Conservation (phyloP, 352 stramenopile genomes). For the Blastocystis sp. region DNA sequence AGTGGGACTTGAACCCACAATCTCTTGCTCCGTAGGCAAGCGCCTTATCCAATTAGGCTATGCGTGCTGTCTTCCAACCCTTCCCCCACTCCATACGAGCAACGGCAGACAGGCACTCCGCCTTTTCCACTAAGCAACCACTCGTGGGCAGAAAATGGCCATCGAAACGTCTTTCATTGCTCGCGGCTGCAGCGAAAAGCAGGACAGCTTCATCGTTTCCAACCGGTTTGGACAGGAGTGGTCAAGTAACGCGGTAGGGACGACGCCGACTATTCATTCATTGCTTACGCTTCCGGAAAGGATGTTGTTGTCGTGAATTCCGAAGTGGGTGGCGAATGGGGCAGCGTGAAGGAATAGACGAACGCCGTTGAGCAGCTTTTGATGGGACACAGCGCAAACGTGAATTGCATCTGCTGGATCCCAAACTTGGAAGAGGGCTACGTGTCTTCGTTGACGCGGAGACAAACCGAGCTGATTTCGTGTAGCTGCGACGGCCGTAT, state of each 20-base stretch:
- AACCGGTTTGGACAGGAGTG: neutral
- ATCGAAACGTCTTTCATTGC: slow-evolving; percentile 31
- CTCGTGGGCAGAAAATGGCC: slow-evolving; percentile 24
- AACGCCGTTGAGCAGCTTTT: neutral
- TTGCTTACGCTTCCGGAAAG: slow-evolving; percentile 52
- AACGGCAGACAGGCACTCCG: neutral
- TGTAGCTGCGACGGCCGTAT: slow-evolving; percentile 18
- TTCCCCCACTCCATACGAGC: neutral
- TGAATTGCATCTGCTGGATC: slow-evolving; percentile 52
- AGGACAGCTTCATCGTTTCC: slow-evolving; percentile 33
- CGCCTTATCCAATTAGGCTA: neutral
- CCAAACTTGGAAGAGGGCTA: slow-evolving; percentile 19
- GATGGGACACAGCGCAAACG: neutral
- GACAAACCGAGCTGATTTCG: slow-evolving; percentile 40
- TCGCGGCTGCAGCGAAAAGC: slow-evolving; percentile 27
- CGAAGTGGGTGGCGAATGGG: neutral
- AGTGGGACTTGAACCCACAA: neutral
- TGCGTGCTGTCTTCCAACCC: neutral
- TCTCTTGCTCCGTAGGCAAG: neutral
- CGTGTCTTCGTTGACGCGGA: neutral
- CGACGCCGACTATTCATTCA: neutral
- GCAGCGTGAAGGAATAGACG: neutral
- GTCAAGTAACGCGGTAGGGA: neutral
- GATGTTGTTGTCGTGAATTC: slow-evolving; percentile 50
- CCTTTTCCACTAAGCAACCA: neutral